Evolutionary conservation across 2,329 filamentous ascomycete genomes (phyloP), one percentile per base, ranked within the genome.

Genomic region (Cryphonectria nitschkei): DNA sequence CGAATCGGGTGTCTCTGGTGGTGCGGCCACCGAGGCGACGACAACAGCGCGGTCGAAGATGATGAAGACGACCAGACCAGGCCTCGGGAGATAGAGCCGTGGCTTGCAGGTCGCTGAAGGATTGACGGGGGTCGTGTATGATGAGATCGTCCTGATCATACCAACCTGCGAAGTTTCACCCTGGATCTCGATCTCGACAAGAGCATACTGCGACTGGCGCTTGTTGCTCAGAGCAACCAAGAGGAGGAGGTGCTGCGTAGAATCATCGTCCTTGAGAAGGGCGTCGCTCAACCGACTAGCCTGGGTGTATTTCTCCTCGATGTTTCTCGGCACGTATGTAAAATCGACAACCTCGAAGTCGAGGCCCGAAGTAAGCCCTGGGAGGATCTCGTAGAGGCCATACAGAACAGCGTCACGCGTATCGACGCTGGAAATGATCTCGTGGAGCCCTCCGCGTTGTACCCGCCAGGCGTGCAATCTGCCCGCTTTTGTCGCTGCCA

Each of bases 381-480:
- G 82, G 61, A 87, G 85, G 14, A 85, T 81, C 54, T 86, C 82
- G 68, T 88, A 87, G 26, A 97, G 82, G 43, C 90, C 88, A 1
- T 84, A 80, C 22, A 91, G 78, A 50, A 98, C 85, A 4, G 87
- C 81, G 32, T 90, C 88, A 69, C 90, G 88, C 70, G 90, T 84
- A 78, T 97, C 92, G 32, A 90, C 84, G 73, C 95, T 93, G 37
- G 87, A 87, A 63, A 92, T 87, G 64, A 93, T 86, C 60, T 92
- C 89, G 77, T 94, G 91, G 75, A 95, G 93, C 46, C 95, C 95
- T 72, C 93, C 93, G 79, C 95, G 93, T 77, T 95, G 94, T 60
- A 98, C 86, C 77, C 92, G 93, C 96, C 96, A 99, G 9, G 91
- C 87, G 76, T 97, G 92, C 37, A 99, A 82, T 70, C 90, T 88